Base-by-base conservation (phyloP, 148 eudicot genomes). In the Drosera capensis region DNA sequence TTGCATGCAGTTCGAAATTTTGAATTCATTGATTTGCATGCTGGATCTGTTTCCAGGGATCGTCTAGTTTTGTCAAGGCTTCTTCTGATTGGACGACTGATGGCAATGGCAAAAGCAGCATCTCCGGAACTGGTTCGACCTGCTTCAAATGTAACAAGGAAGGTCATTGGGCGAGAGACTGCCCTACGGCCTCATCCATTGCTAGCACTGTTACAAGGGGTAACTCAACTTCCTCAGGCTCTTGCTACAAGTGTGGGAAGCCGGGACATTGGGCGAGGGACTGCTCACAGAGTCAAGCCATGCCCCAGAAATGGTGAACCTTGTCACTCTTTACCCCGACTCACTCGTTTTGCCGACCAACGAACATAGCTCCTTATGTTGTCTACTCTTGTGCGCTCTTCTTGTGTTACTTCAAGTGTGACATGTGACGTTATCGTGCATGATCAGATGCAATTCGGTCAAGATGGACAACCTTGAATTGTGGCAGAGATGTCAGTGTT, bases 121-220 rank as follows among this genome's bases (percentile, higher is more conserved):
- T 25, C 51, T 14, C 29, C 16, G 46, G 49, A 55, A 12, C 31
- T 23, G 41, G 60, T 39, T 55, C 63, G 18, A 45, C 64, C 11
- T 70, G 71, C 52, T 70, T 56, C 54, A 65, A 52, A 49, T 70
- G 71, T 28, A 61, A 71, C 49, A 55, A 38, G 18, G 71, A 70
- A 48, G 75, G 71, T 25, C 75, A 70, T 37, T 70, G 67, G 75
- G 71, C 67, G 49, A 57, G 57, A 46, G 75, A 70, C 25, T 70
- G 75, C 40, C 36, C 25, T 25, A 17, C 24, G 1, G 48, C 64
- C 21, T 38, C 70, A 38, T 21, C 49, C 40, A 54, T 36, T 22
- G 14, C 43, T 20, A 26, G 30, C 9, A 12, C 36, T 3, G n/a
- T 9, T 34, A 5, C 16, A 7, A 29, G 22, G 23, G 30, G 48